Evolutionary conservation across 192 early-diverging fungal genomes (phyloP).

Genomic region (Mortierella claussenii): DNA sequence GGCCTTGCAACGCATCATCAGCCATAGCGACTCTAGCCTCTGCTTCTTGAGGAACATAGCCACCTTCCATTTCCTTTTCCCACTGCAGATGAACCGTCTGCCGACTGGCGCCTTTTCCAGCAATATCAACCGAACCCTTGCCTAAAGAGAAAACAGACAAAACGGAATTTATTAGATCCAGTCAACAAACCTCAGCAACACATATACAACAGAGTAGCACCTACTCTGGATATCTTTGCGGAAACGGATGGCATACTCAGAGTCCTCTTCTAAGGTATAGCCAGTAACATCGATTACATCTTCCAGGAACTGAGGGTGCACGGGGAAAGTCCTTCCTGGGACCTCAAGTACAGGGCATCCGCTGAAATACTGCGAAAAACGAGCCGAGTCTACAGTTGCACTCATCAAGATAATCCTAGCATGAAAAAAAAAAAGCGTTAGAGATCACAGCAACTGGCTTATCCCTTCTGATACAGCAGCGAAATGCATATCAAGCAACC

Average conservation of each 20-base stretch:
- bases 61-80: slow-evolving; percentile 41
- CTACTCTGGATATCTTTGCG: slow-evolving; percentile 51
- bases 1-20: slow-evolving; percentile 37
- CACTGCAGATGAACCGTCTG: slow-evolving; percentile 44
- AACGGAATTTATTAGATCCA: neutral
- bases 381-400: slow-evolving; percentile 75
- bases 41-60: slow-evolving; percentile 48
- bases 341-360: slow-evolving; percentile 71
- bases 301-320: slow-evolving; percentile 75
- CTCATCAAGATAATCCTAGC: slow-evolving; percentile 73
- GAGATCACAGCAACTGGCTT: too few relatives aligned
- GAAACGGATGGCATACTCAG: slow-evolving; percentile 57
- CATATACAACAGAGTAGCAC: neutral
- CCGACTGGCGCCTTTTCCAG: slow-evolving; percentile 36
- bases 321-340: slow-evolving; percentile 81
- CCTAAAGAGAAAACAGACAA: slow-evolving; percentile 8
- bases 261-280: slow-evolving; percentile 61
- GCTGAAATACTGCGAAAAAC: slow-evolving; percentile 71
- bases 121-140: slow-evolving; percentile 48
- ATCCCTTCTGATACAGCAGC: too few relatives aligned
- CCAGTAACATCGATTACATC: slow-evolving; percentile 71
- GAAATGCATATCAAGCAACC: neutral
- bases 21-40: slow-evolving; percentile 47
- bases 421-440: neutral
- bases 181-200: neutral